Percentiles rank a stretch among this genome's conserved stretches.
These are phyloP conservation scores for Cornus controversa DNA, from an alignment of 148 eudicot genomes.

Conservation along the genomic window DNA sequence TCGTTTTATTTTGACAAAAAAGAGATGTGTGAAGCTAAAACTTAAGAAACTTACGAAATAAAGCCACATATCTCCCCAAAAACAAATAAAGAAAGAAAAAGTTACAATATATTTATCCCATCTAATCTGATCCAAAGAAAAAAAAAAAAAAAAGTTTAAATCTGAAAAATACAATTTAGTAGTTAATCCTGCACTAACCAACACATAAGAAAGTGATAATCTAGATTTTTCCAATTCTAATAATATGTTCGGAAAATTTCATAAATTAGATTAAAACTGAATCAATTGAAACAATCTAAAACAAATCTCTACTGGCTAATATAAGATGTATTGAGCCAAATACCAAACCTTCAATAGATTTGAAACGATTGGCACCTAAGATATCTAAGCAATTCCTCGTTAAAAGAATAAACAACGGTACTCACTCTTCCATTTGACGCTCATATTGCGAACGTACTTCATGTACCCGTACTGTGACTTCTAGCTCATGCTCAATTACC, in stretches of 20 bases:
- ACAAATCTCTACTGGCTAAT: neutral
- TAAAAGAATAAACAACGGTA: constrained; percentile 8
- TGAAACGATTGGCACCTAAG: neutral
- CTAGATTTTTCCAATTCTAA: neutral
- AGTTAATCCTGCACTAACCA: neutral
- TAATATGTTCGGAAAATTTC: neutral
- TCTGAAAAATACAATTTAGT: neutral
- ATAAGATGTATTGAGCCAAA: neutral
- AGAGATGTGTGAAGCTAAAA: neutral
- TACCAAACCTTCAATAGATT: neutral
- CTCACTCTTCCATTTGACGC: constrained; percentile 95
- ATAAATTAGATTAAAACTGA: neutral
- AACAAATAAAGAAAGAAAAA: constrained; percentile 10
- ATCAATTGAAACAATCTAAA: neutral
- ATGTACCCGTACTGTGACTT: constrained; percentile 83
- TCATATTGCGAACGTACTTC: constrained; percentile 95
- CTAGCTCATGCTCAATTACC: constrained; percentile 90
- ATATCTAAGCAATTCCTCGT: neutral
- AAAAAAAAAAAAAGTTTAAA: too few species aligned
- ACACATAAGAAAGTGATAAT: neutral
- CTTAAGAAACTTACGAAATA: neutral
- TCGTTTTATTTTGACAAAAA: neutral
- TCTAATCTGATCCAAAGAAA: neutral
- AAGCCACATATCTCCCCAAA: neutral
- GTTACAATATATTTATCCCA: neutral